These are phyloP conservation scores for Hanseniaspora lindneri DNA, from an alignment of 805 yeast genomes.

Conservation along the genomic window DNA sequence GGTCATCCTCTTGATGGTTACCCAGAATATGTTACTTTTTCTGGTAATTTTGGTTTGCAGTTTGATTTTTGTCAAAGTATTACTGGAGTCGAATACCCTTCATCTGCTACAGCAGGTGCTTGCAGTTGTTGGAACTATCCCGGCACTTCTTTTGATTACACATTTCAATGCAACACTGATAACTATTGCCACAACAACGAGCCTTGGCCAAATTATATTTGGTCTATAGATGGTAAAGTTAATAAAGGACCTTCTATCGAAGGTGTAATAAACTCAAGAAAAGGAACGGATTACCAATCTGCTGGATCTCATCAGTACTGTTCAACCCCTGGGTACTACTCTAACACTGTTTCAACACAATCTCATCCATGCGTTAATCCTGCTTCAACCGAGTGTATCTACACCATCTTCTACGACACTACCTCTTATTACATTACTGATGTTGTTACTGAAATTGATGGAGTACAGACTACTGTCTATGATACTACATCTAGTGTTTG, in stretches of 20 bases:
- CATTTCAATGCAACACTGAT: constrained; percentile 11
- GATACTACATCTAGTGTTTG: background rate
- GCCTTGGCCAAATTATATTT: constrained; percentile 13
- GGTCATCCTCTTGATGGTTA: background rate
- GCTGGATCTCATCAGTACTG: background rate
- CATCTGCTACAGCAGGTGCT: constrained; percentile 7
- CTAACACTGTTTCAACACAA: background rate
- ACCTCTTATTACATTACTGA: background rate
- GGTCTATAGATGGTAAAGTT: background rate
- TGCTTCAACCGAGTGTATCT: background rate
- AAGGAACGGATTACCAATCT: background rate
- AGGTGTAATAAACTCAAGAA: background rate
- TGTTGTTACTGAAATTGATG: constrained; percentile 8
- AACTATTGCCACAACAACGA: constrained; percentile 10
- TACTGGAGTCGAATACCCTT: background rate
- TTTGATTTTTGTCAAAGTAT: constrained; percentile 15
- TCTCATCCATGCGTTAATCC: background rate
- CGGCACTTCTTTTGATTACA: constrained; percentile 14
- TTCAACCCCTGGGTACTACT: background rate
- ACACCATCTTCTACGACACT: background rate
- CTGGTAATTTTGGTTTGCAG: constrained; percentile 11
- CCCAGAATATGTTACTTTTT: background rate
- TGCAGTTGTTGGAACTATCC: constrained; percentile 14
- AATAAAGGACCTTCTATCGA: background rate
- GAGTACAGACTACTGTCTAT: background rate